phyloP scores from a whole-genome alignment of 2,329 filamentous ascomycete species.

The Trichoderma sp. region DNA sequence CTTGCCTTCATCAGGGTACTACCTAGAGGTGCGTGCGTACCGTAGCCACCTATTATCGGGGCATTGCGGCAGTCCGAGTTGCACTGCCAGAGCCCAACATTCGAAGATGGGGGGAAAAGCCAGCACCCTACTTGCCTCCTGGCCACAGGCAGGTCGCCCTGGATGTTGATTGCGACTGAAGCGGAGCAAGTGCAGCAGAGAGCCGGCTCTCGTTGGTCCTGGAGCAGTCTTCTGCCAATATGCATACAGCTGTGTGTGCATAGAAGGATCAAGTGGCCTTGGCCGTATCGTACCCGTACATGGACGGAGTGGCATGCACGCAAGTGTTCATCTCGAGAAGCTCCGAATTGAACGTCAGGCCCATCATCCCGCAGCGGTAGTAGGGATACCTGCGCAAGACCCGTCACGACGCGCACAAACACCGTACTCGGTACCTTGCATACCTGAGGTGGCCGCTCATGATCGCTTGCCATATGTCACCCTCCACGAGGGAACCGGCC shows the following conservation, averaged over 20 bases:
- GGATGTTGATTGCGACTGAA: neutral
- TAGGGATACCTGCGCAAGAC: neutral
- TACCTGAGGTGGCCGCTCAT: neutral
- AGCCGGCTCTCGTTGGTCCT: conserved; percentile 10
- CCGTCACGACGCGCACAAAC: neutral
- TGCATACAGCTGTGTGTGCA: conserved; percentile 22
- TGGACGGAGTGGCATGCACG: neutral
- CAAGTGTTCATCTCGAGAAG: conserved; percentile 8
- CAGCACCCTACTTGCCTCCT: too few relatives aligned
- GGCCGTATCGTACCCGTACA: neutral
- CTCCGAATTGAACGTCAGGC: conserved; percentile 1
- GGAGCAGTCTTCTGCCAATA: neutral
- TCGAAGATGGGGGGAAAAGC: neutral
- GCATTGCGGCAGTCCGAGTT: neutral
- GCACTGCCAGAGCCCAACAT: neutral
- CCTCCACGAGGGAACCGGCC: conserved; percentile 8
- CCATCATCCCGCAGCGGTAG: neutral
- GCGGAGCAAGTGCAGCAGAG: conserved; percentile 6
- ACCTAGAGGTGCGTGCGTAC: neutral
- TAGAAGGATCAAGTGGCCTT: conserved; percentile 6
- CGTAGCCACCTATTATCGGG: too few relatives aligned
- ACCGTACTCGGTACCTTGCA: neutral
- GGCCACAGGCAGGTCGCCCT: too few relatives aligned
- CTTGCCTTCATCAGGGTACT: neutral
- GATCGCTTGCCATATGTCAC: conserved; percentile 8